Evolutionary conservation across 768 basidiomycete genomes (phyloP).

Genomic region (Amanita subjunquillea): DNA sequence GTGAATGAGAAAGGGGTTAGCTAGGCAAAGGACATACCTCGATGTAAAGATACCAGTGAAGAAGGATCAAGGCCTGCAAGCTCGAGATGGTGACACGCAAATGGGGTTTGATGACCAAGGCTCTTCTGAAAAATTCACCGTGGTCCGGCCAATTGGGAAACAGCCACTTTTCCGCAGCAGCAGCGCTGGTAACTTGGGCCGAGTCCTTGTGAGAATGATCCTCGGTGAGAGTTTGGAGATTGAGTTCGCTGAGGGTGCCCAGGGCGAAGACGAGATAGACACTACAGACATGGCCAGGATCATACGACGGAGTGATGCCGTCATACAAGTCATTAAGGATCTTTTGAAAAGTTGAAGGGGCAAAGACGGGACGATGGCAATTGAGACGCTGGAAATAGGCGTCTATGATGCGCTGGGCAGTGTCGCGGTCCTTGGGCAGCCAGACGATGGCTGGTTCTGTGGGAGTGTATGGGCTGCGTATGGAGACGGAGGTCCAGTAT

Average conservation of each 20-base stretch:
- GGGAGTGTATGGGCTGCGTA: constrained; percentile 24
- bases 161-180: constrained; percentile 51
- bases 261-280: constrained; percentile 71
- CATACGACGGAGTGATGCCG: constrained; percentile 35
- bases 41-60: constrained; percentile 87
- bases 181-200: constrained; percentile 22
- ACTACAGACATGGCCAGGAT: constrained; percentile 74
- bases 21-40: constrained; percentile 40
- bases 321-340: constrained; percentile 60
- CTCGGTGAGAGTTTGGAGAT: constrained; percentile 47
- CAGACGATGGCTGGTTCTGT: constrained; percentile 41
- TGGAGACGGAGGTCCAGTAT: constrained; percentile 43
- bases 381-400: constrained; percentile 75
- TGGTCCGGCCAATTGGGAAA: constrained; percentile 67
- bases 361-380: constrained; percentile 68
- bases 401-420: constrained; percentile 51
- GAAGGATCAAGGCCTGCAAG: constrained; percentile 71
- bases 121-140: constrained; percentile 78
- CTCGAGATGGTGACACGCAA: constrained; percentile 75
- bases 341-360: constrained; percentile 57
- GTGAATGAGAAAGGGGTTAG: background rate
- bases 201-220: constrained; percentile 34
- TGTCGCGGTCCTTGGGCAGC: constrained; percentile 69
- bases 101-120: constrained; percentile 70
- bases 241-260: constrained; percentile 75